Evolutionary conservation across 306 rosid genomes (phyloP).

Genomic region (Begonia fuchsioides): DNA sequence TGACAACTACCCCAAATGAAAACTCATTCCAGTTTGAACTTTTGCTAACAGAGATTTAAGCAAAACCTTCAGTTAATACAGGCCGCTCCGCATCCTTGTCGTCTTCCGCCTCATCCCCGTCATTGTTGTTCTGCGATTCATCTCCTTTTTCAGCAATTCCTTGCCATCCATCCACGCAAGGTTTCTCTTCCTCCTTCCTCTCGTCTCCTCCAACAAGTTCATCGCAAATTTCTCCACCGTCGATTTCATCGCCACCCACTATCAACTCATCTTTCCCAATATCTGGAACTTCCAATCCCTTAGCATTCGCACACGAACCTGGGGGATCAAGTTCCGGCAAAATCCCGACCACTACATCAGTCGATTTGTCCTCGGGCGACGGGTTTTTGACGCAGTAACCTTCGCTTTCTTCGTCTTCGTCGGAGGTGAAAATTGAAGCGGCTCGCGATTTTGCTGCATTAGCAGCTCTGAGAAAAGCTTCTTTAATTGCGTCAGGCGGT

Average conservation of each 20-base stretch:
- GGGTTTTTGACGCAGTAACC: constrained; percentile 29
- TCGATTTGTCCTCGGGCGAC: constrained; percentile 14
- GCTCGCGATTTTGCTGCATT: constrained; percentile 42
- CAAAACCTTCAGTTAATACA: constrained; percentile 35
- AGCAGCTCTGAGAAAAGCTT: constrained; percentile 74
- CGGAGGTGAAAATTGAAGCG: constrained; percentile 20
- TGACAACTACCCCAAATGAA: too few species aligned
- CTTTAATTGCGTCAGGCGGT: constrained; percentile 52
- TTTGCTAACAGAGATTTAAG: constrained; percentile 12
- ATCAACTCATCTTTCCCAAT: constrained; percentile 21
- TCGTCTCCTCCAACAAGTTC: constrained; percentile 31
- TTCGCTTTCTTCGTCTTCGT: constrained; percentile 14
- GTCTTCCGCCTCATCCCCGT: not conserved
- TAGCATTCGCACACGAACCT: constrained; percentile 30
- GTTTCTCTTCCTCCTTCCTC: constrained; percentile 18
- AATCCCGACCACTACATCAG: constrained; percentile 25
- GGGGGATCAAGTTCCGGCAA: constrained; percentile 15
- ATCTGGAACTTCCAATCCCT: constrained; percentile 11
- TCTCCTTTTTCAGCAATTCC: constrained; percentile 32
- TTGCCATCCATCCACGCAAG: constrained; percentile 51
- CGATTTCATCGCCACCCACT: constrained; percentile 13
- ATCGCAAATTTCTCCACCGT: constrained; percentile 11
- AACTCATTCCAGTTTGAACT: too few species aligned
- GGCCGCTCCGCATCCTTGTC: constrained; percentile 27
- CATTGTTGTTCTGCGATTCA: constrained; percentile 10